These are phyloP conservation scores for Lactifluus hygrophoroides DNA, from an alignment of 768 basidiomycete genomes.

Conservation along the genomic window DNA sequence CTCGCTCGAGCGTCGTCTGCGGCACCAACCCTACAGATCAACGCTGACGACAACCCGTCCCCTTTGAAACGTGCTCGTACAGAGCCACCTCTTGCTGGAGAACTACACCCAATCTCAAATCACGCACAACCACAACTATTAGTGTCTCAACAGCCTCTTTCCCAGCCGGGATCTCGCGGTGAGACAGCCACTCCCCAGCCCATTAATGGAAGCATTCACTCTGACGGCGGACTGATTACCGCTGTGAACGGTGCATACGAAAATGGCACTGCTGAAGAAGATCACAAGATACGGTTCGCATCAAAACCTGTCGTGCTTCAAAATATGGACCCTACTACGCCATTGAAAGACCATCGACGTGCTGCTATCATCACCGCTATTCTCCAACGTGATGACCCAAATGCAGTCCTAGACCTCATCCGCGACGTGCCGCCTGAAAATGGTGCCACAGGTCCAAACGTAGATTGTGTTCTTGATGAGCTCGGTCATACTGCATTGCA, in stretches of 20 bases:
- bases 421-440: constrained; percentile 49
- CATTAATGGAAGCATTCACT: constrained; percentile 12
- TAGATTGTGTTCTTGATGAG: constrained; percentile 86
- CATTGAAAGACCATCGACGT: constrained; percentile 43
- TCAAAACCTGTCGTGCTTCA: constrained; percentile 52
- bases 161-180: constrained; percentile 27
- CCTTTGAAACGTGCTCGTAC: constrained; percentile 65
- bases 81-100: constrained; percentile 30
- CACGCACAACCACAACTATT: constrained; percentile 21
- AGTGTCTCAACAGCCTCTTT: constrained; percentile 22
- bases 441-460: constrained; percentile 36
- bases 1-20: constrained; percentile 44
- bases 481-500: constrained; percentile 93
- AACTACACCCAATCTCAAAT: neutral
- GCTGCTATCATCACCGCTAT: constrained; percentile 58
- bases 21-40: constrained; percentile 32
- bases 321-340: constrained; percentile 42
- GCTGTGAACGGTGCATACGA: constrained; percentile 37
- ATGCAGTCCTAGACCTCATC: constrained; percentile 50
- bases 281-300: constrained; percentile 51
- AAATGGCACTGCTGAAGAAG: constrained; percentile 35
- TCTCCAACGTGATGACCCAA: constrained; percentile 61
- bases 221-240: constrained; percentile 31
- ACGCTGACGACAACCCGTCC: constrained; percentile 56
- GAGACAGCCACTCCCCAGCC: constrained; percentile 16